Percentiles rank a stretch among this genome's conserved stretches.
Conservation (phyloP, 163 green algal species). For the Coccomyxa subellipsoidea region DNA sequence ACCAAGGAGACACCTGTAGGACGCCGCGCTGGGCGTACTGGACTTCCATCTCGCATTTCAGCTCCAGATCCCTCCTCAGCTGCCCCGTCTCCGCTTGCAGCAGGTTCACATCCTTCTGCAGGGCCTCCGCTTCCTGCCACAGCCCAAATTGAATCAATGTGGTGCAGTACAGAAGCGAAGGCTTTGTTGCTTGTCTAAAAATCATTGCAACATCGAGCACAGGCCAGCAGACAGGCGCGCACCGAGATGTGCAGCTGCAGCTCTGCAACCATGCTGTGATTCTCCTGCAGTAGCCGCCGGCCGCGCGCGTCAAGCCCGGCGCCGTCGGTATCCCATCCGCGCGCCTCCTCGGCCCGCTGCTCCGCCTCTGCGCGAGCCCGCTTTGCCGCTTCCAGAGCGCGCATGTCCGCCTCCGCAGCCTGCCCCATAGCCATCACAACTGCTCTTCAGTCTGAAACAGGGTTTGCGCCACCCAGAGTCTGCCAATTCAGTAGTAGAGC, state of each 20-base stretch:
- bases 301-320: slow-evolving; percentile 60
- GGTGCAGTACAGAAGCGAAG: too few species aligned
- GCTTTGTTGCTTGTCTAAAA: too few species aligned
- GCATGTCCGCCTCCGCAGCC: slow-evolving; percentile 11
- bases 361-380: slow-evolving; percentile 66
- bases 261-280: slow-evolving; percentile 70
- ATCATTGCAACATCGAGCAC: neutral
- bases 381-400: slow-evolving; percentile 15
- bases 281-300: slow-evolving; percentile 76
- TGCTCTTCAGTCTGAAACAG: neutral
- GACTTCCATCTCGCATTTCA: slow-evolving; percentile 76
- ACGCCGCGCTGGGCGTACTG: slow-evolving; percentile 72
- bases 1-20: slow-evolving; percentile 43
- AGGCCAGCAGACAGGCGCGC: neutral
- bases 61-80: slow-evolving; percentile 61
- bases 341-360: slow-evolving; percentile 43
- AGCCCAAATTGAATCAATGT: too few species aligned
- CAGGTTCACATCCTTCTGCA: slow-evolving; percentile 66
- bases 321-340: slow-evolving; percentile 44
- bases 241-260: slow-evolving; percentile 71
- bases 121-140: slow-evolving; percentile 66
- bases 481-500: too few species aligned
- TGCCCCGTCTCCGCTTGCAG: slow-evolving; percentile 57
- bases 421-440: neutral
- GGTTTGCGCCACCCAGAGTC: neutral